Percentiles rank a stretch among this genome's conserved stretches.
phyloP scores from a whole-genome alignment of 1,284 basidiomycete genomes.

The Puccinia polysora region DNA sequence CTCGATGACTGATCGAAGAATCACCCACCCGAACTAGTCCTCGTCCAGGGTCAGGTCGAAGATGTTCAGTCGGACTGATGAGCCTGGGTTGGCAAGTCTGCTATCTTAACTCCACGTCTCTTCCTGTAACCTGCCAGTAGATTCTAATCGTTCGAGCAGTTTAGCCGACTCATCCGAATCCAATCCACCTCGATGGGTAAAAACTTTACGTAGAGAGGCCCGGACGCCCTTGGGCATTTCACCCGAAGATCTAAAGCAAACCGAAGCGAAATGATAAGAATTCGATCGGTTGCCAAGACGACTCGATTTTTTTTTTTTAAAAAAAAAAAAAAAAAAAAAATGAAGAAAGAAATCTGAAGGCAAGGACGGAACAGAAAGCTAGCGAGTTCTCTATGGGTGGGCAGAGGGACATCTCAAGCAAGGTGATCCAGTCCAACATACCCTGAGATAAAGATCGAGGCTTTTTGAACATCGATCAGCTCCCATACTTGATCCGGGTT shows the following conservation, averaged over 20 bases:
- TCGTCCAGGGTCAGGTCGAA: no score
- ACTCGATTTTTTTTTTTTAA: background rate
- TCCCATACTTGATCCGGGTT: constrained; percentile 66
- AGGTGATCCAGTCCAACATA: no score
- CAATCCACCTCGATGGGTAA: constrained; percentile 60
- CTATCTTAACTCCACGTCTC: constrained; percentile 72
- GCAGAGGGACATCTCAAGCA: background rate
- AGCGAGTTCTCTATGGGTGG: background rate
- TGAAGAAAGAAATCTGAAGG: constrained; percentile 11
- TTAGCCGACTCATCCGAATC: constrained; percentile 61
- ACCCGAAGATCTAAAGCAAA: constrained; percentile 67
- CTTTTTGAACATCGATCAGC: constrained; percentile 60
- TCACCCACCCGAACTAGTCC: no score
- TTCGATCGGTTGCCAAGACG: no score
- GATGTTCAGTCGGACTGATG: no score
- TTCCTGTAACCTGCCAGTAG: constrained; percentile 67
- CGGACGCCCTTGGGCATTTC: constrained; percentile 88
- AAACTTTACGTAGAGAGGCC: constrained; percentile 63
- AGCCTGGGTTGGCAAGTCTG: background rate
- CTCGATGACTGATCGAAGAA: no score
- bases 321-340: constrained; percentile 8
- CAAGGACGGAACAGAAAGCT: background rate
- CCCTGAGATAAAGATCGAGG: constrained; percentile 78
- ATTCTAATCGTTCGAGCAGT: constrained; percentile 69
- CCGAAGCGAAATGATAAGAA: background rate